phyloP scores from a whole-genome alignment of 2,329 filamentous ascomycete species.

The Tolypocladium cylindrosporum region DNA sequence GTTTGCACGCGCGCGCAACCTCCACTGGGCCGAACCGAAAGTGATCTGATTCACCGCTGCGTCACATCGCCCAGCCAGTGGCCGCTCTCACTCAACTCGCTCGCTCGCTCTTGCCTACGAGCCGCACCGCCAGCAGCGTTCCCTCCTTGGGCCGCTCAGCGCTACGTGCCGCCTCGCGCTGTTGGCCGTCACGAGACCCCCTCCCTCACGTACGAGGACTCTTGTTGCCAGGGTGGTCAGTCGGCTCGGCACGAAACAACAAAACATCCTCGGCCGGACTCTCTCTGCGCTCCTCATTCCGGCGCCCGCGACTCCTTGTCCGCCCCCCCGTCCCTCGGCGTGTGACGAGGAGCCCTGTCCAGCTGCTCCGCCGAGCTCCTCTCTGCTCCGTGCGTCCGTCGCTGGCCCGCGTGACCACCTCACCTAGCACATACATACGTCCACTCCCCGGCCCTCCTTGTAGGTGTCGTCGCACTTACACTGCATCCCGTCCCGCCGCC shows the following conservation, averaged over 20 bases:
- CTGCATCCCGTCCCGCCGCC: slow-evolving; percentile 3
- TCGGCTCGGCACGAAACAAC: not conserved
- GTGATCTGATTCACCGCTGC: not conserved
- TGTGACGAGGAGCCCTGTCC: not conserved
- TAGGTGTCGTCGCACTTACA: slow-evolving; percentile 16
- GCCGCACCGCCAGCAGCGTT: not conserved
- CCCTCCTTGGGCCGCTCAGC: not conserved
- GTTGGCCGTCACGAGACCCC: not conserved
- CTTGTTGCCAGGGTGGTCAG: not conserved
- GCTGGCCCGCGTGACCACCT: not conserved
- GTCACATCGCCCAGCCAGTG: not conserved
- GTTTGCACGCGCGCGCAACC: not conserved
- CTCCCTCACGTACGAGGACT: not conserved
- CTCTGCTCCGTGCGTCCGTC: not conserved
- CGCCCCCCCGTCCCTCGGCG: not conserved
- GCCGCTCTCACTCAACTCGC: too few relatives aligned
- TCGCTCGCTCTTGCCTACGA: not conserved
- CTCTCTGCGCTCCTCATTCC: not conserved
- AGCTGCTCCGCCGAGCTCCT: not conserved
- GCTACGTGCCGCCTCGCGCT: not conserved
- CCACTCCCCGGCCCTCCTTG: not conserved
- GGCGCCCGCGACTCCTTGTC: not conserved
- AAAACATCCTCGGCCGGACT: not conserved
- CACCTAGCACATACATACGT: not conserved
- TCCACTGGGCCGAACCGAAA: not conserved